phyloP scores from a whole-genome alignment of 75 land plant genomes.

The Sequoiadendron giganteum region DNA sequence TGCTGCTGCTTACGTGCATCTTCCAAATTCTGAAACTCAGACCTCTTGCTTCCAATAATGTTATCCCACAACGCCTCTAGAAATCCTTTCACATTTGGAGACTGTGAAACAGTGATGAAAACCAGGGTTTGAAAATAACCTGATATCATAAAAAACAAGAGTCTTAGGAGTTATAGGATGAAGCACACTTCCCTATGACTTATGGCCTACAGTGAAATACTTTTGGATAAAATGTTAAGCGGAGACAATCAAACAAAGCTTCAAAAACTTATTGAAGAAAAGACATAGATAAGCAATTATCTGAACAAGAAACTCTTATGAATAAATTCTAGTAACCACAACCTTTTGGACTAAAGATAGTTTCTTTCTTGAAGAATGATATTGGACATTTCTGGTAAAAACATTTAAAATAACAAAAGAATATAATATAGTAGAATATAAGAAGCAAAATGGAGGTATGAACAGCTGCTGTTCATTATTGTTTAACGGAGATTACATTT shows the following conservation, averaged over 20 bases:
- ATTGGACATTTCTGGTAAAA: too few relatives aligned
- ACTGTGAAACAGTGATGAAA: conserved; percentile 58
- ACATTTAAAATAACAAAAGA: too few relatives aligned
- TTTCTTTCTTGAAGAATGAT: too few relatives aligned
- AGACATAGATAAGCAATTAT: not conserved
- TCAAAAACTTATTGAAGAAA: too few relatives aligned
- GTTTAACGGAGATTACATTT: too few relatives aligned
- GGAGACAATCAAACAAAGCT: not conserved
- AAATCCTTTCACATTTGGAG: conserved; percentile 23
- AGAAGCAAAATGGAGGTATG: too few relatives aligned
- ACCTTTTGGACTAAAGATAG: too few relatives aligned
- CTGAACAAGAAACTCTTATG: not conserved
- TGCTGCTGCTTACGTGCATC: not conserved
- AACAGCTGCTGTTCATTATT: too few relatives aligned
- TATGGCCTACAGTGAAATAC: too few relatives aligned
- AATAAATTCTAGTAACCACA: too few relatives aligned
- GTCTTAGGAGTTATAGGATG: not conserved
- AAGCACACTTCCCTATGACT: not conserved
- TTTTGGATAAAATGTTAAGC: not conserved
- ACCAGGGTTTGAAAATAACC: conserved; percentile 39
- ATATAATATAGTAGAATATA: too few relatives aligned
- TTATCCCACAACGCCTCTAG: conserved; percentile 29
- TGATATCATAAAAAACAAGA: not conserved
- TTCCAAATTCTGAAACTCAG: not conserved
- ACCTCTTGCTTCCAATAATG: not conserved